Percentiles rank a stretch among this genome's conserved stretches.
phyloP scores from a whole-genome alignment of 257 asterid genomes.

The Solanum virginianum region DNA sequence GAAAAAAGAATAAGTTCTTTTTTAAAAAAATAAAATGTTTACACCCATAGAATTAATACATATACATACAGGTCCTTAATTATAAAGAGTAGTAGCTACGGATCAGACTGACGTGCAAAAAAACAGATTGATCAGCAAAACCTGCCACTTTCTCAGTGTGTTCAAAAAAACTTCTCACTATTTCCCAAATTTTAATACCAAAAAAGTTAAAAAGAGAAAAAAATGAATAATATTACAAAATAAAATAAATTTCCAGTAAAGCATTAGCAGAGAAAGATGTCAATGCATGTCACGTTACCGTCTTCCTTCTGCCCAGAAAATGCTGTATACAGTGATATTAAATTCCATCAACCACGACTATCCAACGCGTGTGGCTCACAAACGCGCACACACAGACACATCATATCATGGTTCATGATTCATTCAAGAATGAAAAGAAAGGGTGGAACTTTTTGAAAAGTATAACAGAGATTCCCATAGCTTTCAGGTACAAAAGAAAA shows the following conservation, averaged over 20 bases:
- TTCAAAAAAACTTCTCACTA: constrained; percentile 5
- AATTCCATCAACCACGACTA: not conserved
- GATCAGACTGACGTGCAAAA: constrained; percentile 17
- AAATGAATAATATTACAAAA: not conserved
- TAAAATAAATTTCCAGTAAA: not conserved
- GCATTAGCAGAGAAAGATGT: constrained; percentile 28
- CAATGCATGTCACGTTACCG: constrained; percentile 22
- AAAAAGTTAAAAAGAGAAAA: not conserved
- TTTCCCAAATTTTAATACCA: constrained; percentile 14
- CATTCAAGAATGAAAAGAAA: constrained; percentile 19
- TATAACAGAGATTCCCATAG: constrained; percentile 25
- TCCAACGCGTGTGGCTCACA: constrained; percentile 1
- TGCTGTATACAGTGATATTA: not conserved
- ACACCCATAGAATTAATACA: not conserved
- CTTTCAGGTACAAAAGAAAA: constrained; percentile 20
- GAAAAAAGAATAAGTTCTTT: too few relatives aligned
- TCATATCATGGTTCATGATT: not conserved
- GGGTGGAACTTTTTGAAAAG: constrained; percentile 17
- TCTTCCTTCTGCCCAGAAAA: constrained; percentile 3
- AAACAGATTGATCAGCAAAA: constrained; percentile 8
- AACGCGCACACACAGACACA: not conserved
- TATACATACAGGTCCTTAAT: not conserved
- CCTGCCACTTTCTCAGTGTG: constrained; percentile 14
- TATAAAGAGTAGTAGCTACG: not conserved
- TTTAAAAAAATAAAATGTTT: not conserved